Base-by-base conservation (phyloP, 1,139 yeast genomes). In the Saccharomyces pastorianus region DNA sequence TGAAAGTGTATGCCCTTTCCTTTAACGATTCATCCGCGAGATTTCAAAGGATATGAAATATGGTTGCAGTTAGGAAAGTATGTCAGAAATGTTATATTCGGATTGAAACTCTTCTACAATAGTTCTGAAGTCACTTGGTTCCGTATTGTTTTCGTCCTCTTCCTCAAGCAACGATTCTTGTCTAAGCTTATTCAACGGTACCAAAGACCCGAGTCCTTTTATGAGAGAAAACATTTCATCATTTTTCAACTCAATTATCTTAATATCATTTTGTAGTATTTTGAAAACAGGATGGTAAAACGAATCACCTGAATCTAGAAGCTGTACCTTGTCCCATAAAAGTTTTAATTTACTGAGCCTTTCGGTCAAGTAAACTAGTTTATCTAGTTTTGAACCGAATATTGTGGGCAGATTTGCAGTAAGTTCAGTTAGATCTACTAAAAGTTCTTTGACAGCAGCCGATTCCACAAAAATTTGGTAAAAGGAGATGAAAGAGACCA, bases 291-390 rank as follows among this genome's bases (percentile, higher is more conserved):
- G 70, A 55, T 68, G 71, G 34, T 52, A 55, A 2, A 59, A 52
- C 6, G 56, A 51, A 23, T 57, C 49, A 25, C 50, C 56, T 2
- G 61, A 51, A 23, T 63, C 69, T 0, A 62, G 52, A 13, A 63
- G 57, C 48, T 60, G 55, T 2, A 65, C 56, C 25, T 53, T 60
- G 20, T 60, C 58, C 66, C 69, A 66, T 14, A 67, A 27, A 3
- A 50, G 44, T 44, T 57, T 57, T 42, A 67, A 56, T 20, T 57
- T 52, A 20, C 59, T 56, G 14, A 68, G 55, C 44, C 71, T 59
- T 26, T 56, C 55, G 1, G 62, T 44, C 17, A 66, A 17, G 31
- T 55, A 74, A 60, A 63, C 84, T 83, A 27, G 57, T 62, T 65
- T 75, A 79, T 59, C 77, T 75, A 42, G 80, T 23, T 56, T 56